A percentile compares a stretch with the other conserved stretches of the same genome.
Evolutionary conservation across 1,284 basidiomycete genomes (phyloP).

Genomic region (Leccinum pachyderme): DNA sequence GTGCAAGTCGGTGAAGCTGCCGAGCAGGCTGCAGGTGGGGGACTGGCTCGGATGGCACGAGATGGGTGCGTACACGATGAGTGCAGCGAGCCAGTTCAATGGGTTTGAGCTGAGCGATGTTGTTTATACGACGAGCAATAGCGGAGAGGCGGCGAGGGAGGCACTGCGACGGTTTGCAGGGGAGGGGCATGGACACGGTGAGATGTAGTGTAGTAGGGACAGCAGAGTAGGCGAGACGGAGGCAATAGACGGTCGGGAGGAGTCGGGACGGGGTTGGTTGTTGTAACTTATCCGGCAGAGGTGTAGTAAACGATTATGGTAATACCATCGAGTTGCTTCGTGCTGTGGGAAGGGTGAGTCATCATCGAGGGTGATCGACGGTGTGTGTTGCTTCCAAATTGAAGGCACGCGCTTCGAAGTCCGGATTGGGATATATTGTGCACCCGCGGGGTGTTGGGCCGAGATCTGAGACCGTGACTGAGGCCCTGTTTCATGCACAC

Average conservation of each 20-base stretch:
- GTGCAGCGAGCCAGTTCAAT: constrained; percentile 88
- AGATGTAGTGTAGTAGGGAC: background rate
- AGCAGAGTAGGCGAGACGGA: background rate
- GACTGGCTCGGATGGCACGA: constrained; percentile 92
- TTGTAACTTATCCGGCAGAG: constrained; percentile 14
- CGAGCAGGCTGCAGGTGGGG: constrained; percentile 68
- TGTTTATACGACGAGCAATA: constrained; percentile 57
- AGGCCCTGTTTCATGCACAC: constrained; percentile 21
- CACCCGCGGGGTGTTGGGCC: constrained; percentile 7
- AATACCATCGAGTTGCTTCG: background rate
- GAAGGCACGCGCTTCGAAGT: constrained; percentile 28
- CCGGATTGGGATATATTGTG: constrained; percentile 30
- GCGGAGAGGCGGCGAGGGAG: constrained; percentile 38
- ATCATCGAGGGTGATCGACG: constrained; percentile 37
- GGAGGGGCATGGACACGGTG: constrained; percentile 25
- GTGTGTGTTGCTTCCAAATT: constrained; percentile 30
- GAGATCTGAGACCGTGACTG: background rate
- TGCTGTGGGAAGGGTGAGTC: constrained; percentile 16
- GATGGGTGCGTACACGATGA: constrained; percentile 94
- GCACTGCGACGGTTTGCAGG: constrained; percentile 34
- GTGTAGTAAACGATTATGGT: background rate
- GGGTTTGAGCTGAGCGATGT: constrained; percentile 72
- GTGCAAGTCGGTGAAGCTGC: constrained; percentile 58
- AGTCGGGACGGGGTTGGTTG: constrained; percentile 5
- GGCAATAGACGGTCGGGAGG: background rate